Evolutionary conservation across 116 monocot genomes (phyloP), one percentile per base, ranked within the genome.

Genomic region (Phalaenopsis hybrid): DNA sequence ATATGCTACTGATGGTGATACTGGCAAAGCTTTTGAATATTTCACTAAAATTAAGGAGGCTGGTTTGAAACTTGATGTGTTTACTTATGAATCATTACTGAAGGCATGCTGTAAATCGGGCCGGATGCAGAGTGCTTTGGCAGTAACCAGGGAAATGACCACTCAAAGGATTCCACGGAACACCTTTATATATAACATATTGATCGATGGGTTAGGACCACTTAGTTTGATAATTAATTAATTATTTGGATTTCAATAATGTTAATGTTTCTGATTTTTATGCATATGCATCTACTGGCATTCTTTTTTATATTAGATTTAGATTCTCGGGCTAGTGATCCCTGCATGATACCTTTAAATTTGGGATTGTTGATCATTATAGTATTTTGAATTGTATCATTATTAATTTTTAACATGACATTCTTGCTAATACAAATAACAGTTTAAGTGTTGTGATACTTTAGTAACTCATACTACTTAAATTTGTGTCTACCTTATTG

Each of bases 41-140:
- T 97, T 94, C 77, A 97, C 92, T 51, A 97, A 90, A 85, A 94
- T 97, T 31, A 97, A 97, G 79, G 91, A 94, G 20, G 89, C 85
- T 43, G 94, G 92, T 13, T 78, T 98, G 75, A 94, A 89, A 78
- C 84, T 93, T 79, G 95, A 98, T 87, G 94, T 94, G 46, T 94
- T 88, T 79, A 94, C 93, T 3, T 98, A 94, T 81, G 93, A 95
- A 84, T 86, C 90, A 78, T 84, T 98, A 85, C 91, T 95, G 10
- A 95, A 95, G 85, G 97, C 97, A 79, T 98, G 97, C 76, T 98
- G 97, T 88, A 98, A 98, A 81, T 90, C 97, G 15, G 97, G 97
- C 31, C 86, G 94, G 45, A 98, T 98, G 97, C 97, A 94, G 67
- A 98, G 94, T 88, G 97, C 97, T 58, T 85, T 98, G 76, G 97